Evolutionary conservation across 495 filamentous ascomycete genomes (phyloP).

Genomic region (Annulohypoxylon stygium): DNA sequence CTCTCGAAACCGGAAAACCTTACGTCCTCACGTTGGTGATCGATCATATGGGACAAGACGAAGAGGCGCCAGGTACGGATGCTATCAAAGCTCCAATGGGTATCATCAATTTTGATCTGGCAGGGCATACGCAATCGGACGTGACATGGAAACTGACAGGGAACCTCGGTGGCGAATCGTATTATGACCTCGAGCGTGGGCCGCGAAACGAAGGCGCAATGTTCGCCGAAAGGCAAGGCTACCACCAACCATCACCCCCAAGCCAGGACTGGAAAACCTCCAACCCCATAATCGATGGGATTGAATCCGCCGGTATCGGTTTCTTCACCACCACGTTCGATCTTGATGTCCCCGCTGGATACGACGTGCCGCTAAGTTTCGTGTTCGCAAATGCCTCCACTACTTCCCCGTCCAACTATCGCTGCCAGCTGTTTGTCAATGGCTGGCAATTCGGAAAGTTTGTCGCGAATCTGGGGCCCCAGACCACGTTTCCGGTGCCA

Average conservation of each 20-base stretch:
- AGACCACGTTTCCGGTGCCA: constrained; percentile 74
- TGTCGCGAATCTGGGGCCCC: constrained; percentile 75
- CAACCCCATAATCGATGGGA: constrained; percentile 63
- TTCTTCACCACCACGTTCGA: constrained; percentile 73
- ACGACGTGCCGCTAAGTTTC: constrained; percentile 73
- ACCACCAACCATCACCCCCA: constrained; percentile 72
- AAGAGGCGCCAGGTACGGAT: constrained; percentile 71
- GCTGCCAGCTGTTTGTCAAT: constrained; percentile 76
- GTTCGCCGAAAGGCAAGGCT: constrained; percentile 77
- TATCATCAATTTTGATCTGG: constrained; percentile 69
- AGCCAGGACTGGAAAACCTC: constrained; percentile 58
- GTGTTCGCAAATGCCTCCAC: constrained; percentile 63
- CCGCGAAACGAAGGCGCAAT: constrained; percentile 82
- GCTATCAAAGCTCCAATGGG: constrained; percentile 78
- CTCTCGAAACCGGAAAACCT: constrained; percentile 60
- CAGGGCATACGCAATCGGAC: constrained; percentile 57
- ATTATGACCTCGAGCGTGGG: constrained; percentile 72
- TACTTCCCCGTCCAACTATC: constrained; percentile 52
- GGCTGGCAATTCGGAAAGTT: constrained; percentile 82
- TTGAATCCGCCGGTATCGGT: constrained; percentile 66
- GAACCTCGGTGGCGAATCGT: constrained; percentile 80
- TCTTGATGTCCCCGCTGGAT: constrained; percentile 65
- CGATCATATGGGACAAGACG: constrained; percentile 79
- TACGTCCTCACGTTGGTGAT: constrained; percentile 77
- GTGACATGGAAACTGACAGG: constrained; percentile 79